Base-by-base conservation (phyloP, 352 stramenopile species). In the Globisporangium sylvaticum region DNA sequence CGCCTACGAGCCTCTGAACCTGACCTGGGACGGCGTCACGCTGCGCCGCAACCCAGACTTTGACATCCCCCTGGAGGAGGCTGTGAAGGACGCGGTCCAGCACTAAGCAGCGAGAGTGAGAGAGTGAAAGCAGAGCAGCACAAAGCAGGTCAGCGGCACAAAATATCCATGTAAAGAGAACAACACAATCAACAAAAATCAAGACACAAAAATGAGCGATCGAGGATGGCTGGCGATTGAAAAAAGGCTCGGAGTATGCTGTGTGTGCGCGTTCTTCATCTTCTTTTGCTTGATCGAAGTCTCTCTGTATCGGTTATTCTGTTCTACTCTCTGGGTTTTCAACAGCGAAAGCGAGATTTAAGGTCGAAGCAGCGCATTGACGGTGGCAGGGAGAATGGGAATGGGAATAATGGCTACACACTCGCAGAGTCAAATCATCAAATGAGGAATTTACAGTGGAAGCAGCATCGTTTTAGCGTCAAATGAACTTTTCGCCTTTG, bases 41-140 rank as follows among this genome's bases (percentile, higher is more conserved):
- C 27, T 88, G 25, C 88, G 88, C 46, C 84, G 88, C 66, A 95
- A 95, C 77, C 88, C 88, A 65, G 80, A 84, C 70, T 95, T 95
- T 60, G 83, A 94, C 68, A 79, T 93, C 48, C 83, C 84, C 15
- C 62, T 92, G 46, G 82, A 93, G 58, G 70, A 91, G 64, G 87
- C 84, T 15, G 61, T 87, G 39, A 91, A 88, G 77, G 61, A 73
- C 70, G 58, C 65, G 58, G 50, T 37, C 10, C 32, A 66, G 25
- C 46, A 37, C 1, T 64, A 62, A 55, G 18, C 25, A 32, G 24
- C 22, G 32, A 31, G 39, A 53, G 61, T 12, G 14, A 48, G 64
- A 12, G 63, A 48, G 27, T 55, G 39, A 71, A 14, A 67, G 25
- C 22, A 56, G 31, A 61, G n/a, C 50, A 56, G 22, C 50, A 56